These are phyloP conservation scores for Cladophialophora psammophila DNA, from an alignment of 2,329 filamentous ascomycete genomes.

Conservation along the genomic window DNA sequence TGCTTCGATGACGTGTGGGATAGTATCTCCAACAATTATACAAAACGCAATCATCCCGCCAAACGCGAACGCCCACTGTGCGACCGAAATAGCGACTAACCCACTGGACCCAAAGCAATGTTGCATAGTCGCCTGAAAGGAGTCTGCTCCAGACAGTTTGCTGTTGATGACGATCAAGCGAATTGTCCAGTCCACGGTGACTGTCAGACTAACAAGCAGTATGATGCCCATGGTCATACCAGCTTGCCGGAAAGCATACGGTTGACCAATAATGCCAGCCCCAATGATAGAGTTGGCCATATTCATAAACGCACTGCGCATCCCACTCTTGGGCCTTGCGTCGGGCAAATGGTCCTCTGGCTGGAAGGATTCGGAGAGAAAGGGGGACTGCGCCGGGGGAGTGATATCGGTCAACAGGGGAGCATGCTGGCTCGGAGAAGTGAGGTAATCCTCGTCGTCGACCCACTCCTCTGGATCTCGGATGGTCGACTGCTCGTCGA, in stretches of 20 bases:
- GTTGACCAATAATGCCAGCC: constrained; percentile 78
- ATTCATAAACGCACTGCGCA: constrained; percentile 95
- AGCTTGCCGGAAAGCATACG: constrained; percentile 94
- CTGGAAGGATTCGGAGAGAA: constrained; percentile 63
- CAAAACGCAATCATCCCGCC: constrained; percentile 98
- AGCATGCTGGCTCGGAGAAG: constrained; percentile 60
- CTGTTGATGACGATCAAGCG: constrained; percentile 96
- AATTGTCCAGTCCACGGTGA: constrained; percentile 96
- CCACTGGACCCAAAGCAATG: constrained; percentile 91
- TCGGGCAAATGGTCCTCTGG: constrained; percentile 66
- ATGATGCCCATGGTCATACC: constrained; percentile 81
- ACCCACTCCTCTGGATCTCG: constrained; percentile 38
- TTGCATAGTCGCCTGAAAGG: constrained; percentile 94
- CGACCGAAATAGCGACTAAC: constrained; percentile 85
- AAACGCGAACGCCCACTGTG: constrained; percentile 98
- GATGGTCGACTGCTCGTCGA: constrained; percentile 42
- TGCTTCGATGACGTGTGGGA: constrained; percentile 85
- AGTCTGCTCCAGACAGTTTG: constrained; percentile 91
- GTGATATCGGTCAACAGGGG: constrained; percentile 84
- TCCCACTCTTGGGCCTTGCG: constrained; percentile 79
- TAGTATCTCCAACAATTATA: constrained; percentile 95
- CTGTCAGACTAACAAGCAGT: constrained; percentile 78
- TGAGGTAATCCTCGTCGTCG: constrained; percentile 68
- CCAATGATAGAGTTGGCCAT: constrained; percentile 99
- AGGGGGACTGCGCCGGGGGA: constrained; percentile 76